These are phyloP conservation scores for Echria macrotheca DNA, from an alignment of 495 filamentous ascomycete species.

Conservation along the genomic window DNA sequence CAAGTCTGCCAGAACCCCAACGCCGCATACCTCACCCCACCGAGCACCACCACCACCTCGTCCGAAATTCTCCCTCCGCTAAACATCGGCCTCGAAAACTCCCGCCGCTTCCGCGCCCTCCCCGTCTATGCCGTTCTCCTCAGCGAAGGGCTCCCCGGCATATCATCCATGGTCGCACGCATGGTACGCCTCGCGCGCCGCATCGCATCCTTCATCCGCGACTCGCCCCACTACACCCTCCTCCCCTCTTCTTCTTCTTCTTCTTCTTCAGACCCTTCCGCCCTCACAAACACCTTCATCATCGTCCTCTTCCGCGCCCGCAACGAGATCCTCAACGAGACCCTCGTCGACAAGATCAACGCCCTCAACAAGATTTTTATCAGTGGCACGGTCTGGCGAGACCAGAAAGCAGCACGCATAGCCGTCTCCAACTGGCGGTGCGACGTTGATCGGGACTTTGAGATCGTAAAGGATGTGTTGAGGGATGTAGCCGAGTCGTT, in stretches of 20 bases:
- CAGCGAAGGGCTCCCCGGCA: conserved; percentile 68
- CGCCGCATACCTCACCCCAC: conserved; percentile 68
- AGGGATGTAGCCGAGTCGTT: conserved; percentile 13
- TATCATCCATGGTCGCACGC: conserved; percentile 62
- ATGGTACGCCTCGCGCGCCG: conserved; percentile 66
- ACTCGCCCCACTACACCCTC: conserved; percentile 55
- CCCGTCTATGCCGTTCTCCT: conserved; percentile 78
- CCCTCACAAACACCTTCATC: conserved; percentile 54
- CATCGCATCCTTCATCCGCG: conserved; percentile 57
- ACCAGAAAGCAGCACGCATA: conserved; percentile 64
- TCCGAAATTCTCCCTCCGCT: conserved; percentile 73
- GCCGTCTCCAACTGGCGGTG: conserved; percentile 82
- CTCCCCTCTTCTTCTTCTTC: too few species aligned
- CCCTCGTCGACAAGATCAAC: conserved; percentile 67
- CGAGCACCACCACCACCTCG: conserved; percentile 18
- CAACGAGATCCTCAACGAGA: conserved; percentile 57
- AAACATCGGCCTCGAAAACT: conserved; percentile 89
- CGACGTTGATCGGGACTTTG: conserved; percentile 51
- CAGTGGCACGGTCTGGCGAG: conserved; percentile 73
- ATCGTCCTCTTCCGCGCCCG: conserved; percentile 77
- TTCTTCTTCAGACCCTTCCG: conserved; percentile 19
- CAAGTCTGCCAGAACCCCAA: conserved; percentile 78
- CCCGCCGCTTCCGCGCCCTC: conserved; percentile 79
- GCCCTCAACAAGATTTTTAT: conserved; percentile 71
- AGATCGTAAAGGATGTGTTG: conserved; percentile 46